phyloP scores from a whole-genome alignment of 371 early-diverging fungal species.

The Globomyces sp. region DNA sequence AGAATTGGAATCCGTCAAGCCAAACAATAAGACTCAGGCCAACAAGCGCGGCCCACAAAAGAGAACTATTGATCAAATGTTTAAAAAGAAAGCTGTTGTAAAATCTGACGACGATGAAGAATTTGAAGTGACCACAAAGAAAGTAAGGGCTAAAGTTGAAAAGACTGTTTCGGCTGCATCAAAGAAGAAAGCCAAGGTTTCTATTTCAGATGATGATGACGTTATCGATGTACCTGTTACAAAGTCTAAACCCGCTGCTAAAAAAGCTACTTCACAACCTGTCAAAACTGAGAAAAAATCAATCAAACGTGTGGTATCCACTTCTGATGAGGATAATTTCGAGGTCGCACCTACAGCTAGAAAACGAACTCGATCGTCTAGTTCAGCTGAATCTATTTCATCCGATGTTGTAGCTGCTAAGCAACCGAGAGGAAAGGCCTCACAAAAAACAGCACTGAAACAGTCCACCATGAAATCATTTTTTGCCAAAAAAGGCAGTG shows the following conservation, averaged over 20 bases:
- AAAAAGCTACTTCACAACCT: not conserved
- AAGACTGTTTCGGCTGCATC: not conserved
- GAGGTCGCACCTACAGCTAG: too few relatives aligned
- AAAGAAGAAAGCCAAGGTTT: not conserved
- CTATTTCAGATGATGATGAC: not conserved
- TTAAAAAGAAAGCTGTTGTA: conserved; percentile 17
- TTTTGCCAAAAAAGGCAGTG: not conserved
- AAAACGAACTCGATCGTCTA: too few relatives aligned
- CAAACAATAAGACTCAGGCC: conserved; percentile 16
- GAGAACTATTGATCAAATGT: conserved; percentile 9
- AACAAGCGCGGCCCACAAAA: not conserved
- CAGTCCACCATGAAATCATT: too few relatives aligned
- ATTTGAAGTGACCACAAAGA: conserved; percentile 14
- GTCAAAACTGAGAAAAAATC: not conserved
- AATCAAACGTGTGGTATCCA: not conserved
- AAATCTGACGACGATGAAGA: conserved; percentile 21
- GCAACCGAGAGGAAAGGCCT: too few relatives aligned
- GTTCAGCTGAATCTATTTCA: too few relatives aligned
- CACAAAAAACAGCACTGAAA: too few relatives aligned
- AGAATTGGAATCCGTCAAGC: conserved; percentile 18
- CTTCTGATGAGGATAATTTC: not conserved
- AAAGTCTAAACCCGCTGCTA: not conserved
- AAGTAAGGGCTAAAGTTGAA: not conserved
- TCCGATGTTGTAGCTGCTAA: too few relatives aligned
- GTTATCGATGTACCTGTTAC: not conserved